Base-by-base conservation (phyloP, 495 filamentous ascomycete species). In the Tricharina praecox region DNA sequence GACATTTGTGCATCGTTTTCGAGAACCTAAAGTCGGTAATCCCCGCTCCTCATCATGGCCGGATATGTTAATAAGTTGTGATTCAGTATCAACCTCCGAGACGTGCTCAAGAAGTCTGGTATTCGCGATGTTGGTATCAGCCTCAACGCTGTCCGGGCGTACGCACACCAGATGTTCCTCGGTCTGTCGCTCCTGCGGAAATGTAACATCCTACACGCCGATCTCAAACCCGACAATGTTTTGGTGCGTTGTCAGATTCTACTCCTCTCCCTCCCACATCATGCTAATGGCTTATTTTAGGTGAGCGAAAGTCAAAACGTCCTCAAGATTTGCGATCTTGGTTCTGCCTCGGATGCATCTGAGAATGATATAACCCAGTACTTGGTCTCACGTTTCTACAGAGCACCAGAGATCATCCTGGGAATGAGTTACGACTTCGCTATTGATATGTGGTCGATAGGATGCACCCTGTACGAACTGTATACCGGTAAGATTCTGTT, bases 401-500 rank as follows among this genome's bases (percentile, higher is more conserved):
- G 90, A 40, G 90, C 92, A 2, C 90, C 90, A 2, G 90, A 97
- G 63, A 84, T 97, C 60, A 93, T 97, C 45, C 74, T 96, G 1
- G 90, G 88, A n/a, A 81, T 94, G 65, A 78, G 78, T 19, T 93
- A 87, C 62, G 85, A 93, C 63, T 92, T 84, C 60, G 84, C 82
- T 24, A 85, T 96, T 59, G 90, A 97, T 62, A 79, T 94, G 64
- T 97, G 90, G 90, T 87, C 87, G 10, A 82, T 95, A 53, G 90
- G 90, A 13, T 96, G 92, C 65, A 97, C 90, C 19, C 68, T 97
- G 21, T 97, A 88, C 64, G 90, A 97, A 64, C 70, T 97, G 23
- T 95, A 87, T 69, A 95, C 92, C 0, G 88, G 92, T 49, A 93
- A 94, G 64, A 95, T 97, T 50, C 70, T 97, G 34, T 97, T 97